A percentile compares a stretch with the other conserved stretches of the same genome.
phyloP scores from a whole-genome alignment of 1,284 basidiomycete genomes.

The Mycosarcoma maydis region DNA sequence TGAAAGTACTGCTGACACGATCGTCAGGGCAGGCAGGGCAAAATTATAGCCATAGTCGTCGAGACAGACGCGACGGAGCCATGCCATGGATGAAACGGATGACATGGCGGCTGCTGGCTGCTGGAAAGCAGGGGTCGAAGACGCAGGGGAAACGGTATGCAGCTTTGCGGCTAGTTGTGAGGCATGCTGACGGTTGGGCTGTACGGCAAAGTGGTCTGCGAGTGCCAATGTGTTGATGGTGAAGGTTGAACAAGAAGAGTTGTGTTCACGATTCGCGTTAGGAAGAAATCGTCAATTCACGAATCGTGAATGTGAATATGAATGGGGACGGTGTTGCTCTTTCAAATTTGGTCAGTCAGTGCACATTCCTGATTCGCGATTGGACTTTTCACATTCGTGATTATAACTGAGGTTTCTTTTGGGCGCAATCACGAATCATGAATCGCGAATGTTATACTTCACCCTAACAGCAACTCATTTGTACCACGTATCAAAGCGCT shows the following conservation, averaged over 20 bases:
- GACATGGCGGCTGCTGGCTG: constrained; percentile 11
- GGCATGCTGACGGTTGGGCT: neutral
- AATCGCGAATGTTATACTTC: no score
- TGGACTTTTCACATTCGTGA: no score
- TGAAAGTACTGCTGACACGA: constrained; percentile 19
- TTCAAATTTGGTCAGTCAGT: constrained; percentile 18
- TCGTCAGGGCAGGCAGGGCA: constrained; percentile 20
- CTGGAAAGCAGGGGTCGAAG: neutral
- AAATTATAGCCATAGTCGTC: constrained; percentile 34
- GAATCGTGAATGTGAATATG: no score
- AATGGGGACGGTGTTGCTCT: constrained; percentile 11
- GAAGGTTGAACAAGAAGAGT: constrained; percentile 3
- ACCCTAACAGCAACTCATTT: no score
- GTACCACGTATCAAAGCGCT: no score
- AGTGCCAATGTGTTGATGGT: neutral
- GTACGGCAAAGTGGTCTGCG: neutral
- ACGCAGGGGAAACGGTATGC: no score
- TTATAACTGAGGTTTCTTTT: neutral
- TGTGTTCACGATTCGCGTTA: constrained; percentile 7
- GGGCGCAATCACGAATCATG: no score
- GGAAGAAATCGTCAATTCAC: constrained; percentile 2
- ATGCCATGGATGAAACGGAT: constrained; percentile 12
- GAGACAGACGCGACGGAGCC: constrained; percentile 33
- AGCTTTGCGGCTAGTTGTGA: no score
- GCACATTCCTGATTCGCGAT: no score